Percentiles rank a stretch among this genome's conserved stretches.
These are phyloP conservation scores for Discostella stelligera DNA, from an alignment of 352 stramenopile species.

Conservation along the genomic window DNA sequence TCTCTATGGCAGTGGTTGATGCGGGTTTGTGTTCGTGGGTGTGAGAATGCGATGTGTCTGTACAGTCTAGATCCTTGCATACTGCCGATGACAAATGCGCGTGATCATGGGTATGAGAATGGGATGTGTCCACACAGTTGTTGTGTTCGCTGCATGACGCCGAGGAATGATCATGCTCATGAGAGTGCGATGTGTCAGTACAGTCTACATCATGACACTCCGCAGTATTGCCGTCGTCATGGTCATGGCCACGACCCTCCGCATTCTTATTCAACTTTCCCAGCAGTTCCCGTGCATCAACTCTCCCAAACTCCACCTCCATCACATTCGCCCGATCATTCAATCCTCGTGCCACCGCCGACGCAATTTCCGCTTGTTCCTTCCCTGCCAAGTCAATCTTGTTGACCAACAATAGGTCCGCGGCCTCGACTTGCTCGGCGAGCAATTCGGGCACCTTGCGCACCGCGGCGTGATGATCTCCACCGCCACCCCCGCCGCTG, in stretches of 20 bases:
- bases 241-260: constrained; percentile 42
- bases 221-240: constrained; percentile 3
- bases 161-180: constrained; percentile 33
- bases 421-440: constrained; percentile 84
- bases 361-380: constrained; percentile 55
- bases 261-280: constrained; percentile 17
- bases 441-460: constrained; percentile 81
- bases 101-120: constrained; percentile 62
- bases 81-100: background rate
- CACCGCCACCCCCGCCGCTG: constrained; percentile 42
- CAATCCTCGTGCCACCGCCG: constrained; percentile 56
- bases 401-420: constrained; percentile 83
- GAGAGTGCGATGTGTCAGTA: constrained; percentile 38
- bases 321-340: constrained; percentile 73
- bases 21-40: constrained; percentile 45
- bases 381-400: constrained; percentile 81
- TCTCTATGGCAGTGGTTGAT: constrained; percentile 42
- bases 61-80: constrained; percentile 55
- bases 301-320: constrained; percentile 67
- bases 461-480: constrained; percentile 11
- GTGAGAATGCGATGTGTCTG: constrained; percentile 53
- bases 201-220: constrained; percentile 51
- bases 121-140: constrained; percentile 43
- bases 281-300: constrained; percentile 62
- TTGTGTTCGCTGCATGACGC: constrained; percentile 39